These are phyloP conservation scores for Clitopilus passeckerianus DNA, from an alignment of 768 basidiomycete genomes.

Conservation along the genomic window DNA sequence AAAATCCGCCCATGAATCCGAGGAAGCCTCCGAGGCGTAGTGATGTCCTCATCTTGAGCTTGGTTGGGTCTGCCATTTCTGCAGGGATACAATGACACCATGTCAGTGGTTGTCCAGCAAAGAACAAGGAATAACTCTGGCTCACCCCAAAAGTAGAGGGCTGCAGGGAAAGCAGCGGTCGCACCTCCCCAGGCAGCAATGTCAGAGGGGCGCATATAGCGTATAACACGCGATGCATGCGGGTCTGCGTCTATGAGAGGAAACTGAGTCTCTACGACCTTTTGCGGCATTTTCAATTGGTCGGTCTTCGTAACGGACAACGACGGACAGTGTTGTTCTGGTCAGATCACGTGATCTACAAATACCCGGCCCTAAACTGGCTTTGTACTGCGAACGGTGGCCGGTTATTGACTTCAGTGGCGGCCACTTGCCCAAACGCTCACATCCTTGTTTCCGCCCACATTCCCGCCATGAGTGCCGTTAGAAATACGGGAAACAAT, in stretches of 20 bases:
- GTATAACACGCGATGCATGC: conserved; percentile 78
- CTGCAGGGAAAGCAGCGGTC: conserved; percentile 79
- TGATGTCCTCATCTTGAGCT: conserved; percentile 28
- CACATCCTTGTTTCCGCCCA: conserved; percentile 5
- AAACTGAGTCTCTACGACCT: conserved; percentile 58
- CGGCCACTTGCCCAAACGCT: conserved; percentile 2
- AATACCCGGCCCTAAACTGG: conserved; percentile 28
- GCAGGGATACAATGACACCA: conserved; percentile 7
- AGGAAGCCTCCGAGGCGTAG: conserved; percentile 61
- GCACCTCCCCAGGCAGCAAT: conserved; percentile 79
- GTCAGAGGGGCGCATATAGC: conserved; percentile 86
- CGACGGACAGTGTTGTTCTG: conserved; percentile 12
- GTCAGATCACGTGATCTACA: conserved; percentile 22
- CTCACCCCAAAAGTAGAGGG: conserved; percentile 80
- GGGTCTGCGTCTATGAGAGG: conserved; percentile 96
- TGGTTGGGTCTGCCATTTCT: conserved; percentile 49
- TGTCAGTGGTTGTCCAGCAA: neutral
- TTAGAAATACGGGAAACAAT: conserved; percentile 35
- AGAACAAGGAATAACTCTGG: conserved; percentile 2
- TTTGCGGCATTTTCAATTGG: conserved; percentile 39
- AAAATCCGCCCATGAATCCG: conserved; percentile 88
- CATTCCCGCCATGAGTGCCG: conserved; percentile 48
- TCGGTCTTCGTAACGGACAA: conserved; percentile 21
- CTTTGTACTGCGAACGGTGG: conserved; percentile 11
- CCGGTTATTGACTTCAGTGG: conserved; percentile 2